Base-by-base conservation (phyloP, 2,329 filamentous ascomycete species). In the Aureobasidium zeae region DNA sequence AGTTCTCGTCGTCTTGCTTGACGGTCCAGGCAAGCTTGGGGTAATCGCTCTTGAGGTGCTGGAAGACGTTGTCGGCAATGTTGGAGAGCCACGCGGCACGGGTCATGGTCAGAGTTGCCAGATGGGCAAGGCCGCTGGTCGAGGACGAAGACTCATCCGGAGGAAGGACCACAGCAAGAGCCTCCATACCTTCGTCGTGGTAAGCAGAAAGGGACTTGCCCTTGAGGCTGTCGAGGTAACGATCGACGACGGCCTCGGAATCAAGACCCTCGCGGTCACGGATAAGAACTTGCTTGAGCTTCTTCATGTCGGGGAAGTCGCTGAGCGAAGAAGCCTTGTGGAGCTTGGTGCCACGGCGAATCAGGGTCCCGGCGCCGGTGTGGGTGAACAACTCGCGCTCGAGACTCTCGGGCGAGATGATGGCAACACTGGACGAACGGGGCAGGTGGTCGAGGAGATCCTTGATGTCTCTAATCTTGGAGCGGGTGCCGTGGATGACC, bases 381-480 rank as follows among this genome's bases (percentile, higher is more conserved):
- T 96, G 87, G 12, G 89, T 96, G 66, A 96, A 95, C 5, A 96
- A 71, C 64, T 98, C 91, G 68, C 93, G 94, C 67, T 96, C 88
- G 31, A 98, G 73, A 62, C 94, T 88, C 51, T 85, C 87, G 2
- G 91, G 89, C 66, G 96, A 88, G 55, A 96, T 98, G 57, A 98
- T 96, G 49, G 91, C 91, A 37, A 98, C 89, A 55, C 86, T 94
- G 13, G 89, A 95, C 45, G 85, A 89, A 55, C 86, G 81, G 39
- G 91, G 91, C 13, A 98, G 77, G 37, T 84, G 81, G 54, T 86
- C 85, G 41, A 98, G 70, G 20, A 98, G 75, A 47, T 94, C 87
- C 72, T 94, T 94, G 68, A 94, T 93, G 69, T 98, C 87, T 68
- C 84, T 86, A 64, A 98, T 96, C 79, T 98, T 98, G 52, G 96